A percentile compares a stretch with the other conserved stretches of the same genome.
phyloP scores from a whole-genome alignment of 2,329 filamentous ascomycete species.

The Tolypocladium paradoxum region DNA sequence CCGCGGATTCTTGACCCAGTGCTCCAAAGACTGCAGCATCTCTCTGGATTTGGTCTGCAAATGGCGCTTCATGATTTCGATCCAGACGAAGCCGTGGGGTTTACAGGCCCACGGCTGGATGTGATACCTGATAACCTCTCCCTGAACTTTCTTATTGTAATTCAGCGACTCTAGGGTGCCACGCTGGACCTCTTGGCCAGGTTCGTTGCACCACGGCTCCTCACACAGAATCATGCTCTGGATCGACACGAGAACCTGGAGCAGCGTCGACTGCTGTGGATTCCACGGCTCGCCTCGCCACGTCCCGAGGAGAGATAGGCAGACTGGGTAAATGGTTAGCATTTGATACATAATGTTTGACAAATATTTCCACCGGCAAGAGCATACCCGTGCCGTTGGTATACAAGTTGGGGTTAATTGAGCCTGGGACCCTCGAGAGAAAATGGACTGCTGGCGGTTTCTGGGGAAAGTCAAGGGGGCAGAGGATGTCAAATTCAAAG shows the following conservation, averaged over 20 bases:
- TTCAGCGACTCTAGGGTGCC: background rate
- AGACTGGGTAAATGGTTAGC: constrained; percentile 23
- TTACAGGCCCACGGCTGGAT: background rate
- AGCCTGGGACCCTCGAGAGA: background rate
- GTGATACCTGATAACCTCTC: background rate
- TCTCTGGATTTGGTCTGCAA: background rate
- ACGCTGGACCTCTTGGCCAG: constrained; percentile 22
- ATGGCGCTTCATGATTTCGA: background rate
- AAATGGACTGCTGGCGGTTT: constrained; percentile 24
- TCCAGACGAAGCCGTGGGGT: background rate
- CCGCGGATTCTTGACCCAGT: background rate
- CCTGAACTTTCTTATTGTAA: background rate
- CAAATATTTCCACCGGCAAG: background rate
- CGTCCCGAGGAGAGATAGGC: constrained; percentile 37
- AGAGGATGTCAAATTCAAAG: constrained; percentile 44
- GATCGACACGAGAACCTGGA: constrained; percentile 43
- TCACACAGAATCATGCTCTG: constrained; percentile 47
- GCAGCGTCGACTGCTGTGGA: constrained; percentile 32
- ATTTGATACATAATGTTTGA: too few relatives aligned
- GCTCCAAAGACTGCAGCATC: background rate
- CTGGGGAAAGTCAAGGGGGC: constrained; percentile 28
- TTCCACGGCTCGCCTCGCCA: constrained; percentile 38
- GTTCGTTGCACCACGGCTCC: constrained; percentile 44
- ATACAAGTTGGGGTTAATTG: constrained; percentile 41
- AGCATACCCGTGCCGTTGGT: constrained; percentile 32